Evolutionary conservation across 177 flowering plant genomes (phyloP).

Genomic region (Telopea speciosissima): DNA sequence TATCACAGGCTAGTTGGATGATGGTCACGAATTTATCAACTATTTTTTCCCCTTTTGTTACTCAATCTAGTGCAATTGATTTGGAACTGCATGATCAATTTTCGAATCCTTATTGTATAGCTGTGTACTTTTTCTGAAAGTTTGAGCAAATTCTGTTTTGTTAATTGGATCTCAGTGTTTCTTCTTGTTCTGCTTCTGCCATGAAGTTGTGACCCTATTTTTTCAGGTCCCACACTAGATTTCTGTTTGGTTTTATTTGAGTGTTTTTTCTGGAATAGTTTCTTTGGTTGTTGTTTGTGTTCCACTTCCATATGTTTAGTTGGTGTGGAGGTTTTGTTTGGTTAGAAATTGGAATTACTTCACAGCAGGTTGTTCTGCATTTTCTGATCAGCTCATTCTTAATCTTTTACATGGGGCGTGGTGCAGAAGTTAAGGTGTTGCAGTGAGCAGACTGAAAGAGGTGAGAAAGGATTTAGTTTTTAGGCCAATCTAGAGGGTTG

Average conservation of each 20-base stretch:
- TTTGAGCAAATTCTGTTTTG: neutral
- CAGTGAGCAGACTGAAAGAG: neutral
- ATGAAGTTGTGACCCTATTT: too few relatives aligned
- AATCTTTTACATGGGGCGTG: neutral
- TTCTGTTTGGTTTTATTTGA: conserved; percentile 7
- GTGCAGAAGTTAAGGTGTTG: neutral
- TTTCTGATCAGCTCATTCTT: neutral
- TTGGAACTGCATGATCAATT: neutral
- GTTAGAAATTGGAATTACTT: neutral
- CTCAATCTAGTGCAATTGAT: neutral
- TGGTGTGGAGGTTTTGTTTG: neutral
- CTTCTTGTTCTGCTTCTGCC: too few relatives aligned
- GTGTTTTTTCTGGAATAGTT: neutral
- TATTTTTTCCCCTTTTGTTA: neutral
- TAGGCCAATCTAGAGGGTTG: neutral
- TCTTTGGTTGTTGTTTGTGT: neutral
- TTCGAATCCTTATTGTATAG: too few relatives aligned
- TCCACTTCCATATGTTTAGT: neutral
- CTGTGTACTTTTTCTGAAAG: too few relatives aligned
- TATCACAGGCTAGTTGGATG: too few relatives aligned
- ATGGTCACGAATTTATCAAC: too few relatives aligned
- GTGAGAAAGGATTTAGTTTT: neutral
- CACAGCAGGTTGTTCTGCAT: neutral
- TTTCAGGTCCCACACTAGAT: too few relatives aligned
- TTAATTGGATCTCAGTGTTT: neutral